phyloP scores from a whole-genome alignment of 495 filamentous ascomycete genomes.

The Penicillium parvum region DNA sequence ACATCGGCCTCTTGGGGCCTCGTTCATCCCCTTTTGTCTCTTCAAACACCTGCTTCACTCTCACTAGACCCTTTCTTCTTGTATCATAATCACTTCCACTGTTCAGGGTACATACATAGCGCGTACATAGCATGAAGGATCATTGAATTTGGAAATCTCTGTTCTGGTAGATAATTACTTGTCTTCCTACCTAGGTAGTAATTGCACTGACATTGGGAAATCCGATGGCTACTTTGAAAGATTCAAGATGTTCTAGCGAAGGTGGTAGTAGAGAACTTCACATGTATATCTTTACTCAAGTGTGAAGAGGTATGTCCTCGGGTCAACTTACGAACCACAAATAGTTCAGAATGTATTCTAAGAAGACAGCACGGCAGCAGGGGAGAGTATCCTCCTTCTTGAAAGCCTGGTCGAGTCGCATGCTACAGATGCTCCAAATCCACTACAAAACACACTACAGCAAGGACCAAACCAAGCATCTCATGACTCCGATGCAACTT shows the following conservation, averaged over 20 bases:
- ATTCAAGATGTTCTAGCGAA: no score
- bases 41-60: not conserved
- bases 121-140: conserved; percentile 20
- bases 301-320: no score
- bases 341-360: no score
- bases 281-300: no score
- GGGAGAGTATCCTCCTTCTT: no score
- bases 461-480: not conserved
- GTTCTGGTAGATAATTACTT: not conserved
- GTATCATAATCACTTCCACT: conserved; percentile 18
- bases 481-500: conserved; percentile 19
- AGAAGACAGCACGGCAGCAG: no score
- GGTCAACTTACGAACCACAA: no score
- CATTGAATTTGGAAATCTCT: conserved; percentile 1
- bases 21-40: conserved; percentile 9
- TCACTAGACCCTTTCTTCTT: conserved; percentile 6
- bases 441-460: not conserved
- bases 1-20: conserved; percentile 1
- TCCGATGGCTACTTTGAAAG: no score
- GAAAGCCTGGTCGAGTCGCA: no score
- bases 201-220: not conserved
- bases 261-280: no score
- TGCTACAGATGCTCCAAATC: no score
- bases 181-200: not conserved
- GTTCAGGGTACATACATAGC: conserved; percentile 14